Percentiles rank a stretch among this genome's conserved stretches.
Evolutionary conservation across 495 filamentous ascomycete genomes (phyloP).

Genomic region (Lasiosphaeris hirsuta): DNA sequence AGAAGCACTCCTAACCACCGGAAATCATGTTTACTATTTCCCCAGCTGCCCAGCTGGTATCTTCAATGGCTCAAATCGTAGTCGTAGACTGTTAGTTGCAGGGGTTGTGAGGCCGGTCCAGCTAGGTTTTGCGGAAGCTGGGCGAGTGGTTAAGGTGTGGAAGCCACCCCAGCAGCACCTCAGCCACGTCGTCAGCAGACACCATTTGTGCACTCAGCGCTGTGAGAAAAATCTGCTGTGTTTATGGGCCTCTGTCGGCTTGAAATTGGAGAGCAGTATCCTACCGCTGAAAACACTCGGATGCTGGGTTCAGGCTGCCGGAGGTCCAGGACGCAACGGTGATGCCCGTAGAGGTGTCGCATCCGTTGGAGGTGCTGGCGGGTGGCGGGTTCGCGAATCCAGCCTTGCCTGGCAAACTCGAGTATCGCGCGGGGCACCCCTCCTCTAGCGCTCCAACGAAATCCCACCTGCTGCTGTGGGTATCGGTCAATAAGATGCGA

Average conservation of each 20-base stretch:
- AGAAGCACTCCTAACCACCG: too few species aligned
- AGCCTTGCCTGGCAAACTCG: conserved; percentile 11
- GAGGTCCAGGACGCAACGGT: too few species aligned
- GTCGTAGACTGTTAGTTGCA: too few species aligned
- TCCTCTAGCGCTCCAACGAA: neutral
- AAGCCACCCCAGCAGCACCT: neutral
- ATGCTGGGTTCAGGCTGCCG: too few species aligned
- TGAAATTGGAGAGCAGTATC: too few species aligned
- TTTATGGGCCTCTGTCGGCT: neutral
- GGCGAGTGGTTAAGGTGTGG: neutral
- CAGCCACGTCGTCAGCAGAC: neutral
- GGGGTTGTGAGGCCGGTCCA: too few species aligned
- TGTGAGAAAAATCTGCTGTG: neutral
- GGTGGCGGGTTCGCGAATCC: conserved; percentile 12
- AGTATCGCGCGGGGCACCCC: neutral
- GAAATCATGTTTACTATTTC: too few species aligned
- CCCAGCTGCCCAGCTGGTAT: too few species aligned
- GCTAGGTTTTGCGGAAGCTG: neutral
- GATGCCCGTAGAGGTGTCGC: too few species aligned
- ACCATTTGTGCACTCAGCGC: neutral
- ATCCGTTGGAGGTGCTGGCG: neutral
- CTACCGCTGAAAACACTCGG: too few species aligned
- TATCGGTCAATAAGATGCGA: too few species aligned
- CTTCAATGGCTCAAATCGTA: too few species aligned
- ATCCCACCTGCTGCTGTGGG: neutral